Percentiles rank a stretch among this genome's conserved stretches.
Conservation (phyloP, 345 rosid species). For the Angophora floribunda region DNA sequence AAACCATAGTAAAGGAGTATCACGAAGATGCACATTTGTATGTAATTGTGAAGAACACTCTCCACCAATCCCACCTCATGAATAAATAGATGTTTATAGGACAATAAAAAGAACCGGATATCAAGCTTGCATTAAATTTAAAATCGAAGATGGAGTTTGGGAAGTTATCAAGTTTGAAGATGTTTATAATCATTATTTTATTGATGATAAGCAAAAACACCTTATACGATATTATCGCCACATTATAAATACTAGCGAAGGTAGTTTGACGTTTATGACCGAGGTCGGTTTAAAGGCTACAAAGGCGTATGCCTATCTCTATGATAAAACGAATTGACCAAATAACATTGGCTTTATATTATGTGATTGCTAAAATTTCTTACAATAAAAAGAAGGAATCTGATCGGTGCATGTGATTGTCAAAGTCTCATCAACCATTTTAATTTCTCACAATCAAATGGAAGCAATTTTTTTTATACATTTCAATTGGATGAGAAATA, state of each 20-base stretch:
- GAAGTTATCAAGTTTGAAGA: neutral
- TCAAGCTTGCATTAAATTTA: neutral
- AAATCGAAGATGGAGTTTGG: neutral
- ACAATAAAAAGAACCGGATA: neutral
- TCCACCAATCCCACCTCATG: no score
- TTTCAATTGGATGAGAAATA: neutral
- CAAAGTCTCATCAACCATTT: neutral
- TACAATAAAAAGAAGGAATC: neutral
- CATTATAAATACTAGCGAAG: neutral
- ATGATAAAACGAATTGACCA: neutral
- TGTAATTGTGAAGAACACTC: no score
- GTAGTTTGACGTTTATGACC: neutral
- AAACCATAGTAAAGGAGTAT: no score
- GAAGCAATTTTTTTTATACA: neutral
- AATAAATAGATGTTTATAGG: no score
- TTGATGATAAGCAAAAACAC: neutral
- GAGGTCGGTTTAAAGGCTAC: neutral
- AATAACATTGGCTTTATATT: neutral
- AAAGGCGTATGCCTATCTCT: neutral
- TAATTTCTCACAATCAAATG: neutral
- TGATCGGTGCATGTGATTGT: neutral
- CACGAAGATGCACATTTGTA: no score
- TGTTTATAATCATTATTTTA: neutral
- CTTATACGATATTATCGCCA: neutral
- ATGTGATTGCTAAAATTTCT: neutral